A percentile compares a stretch with the other conserved stretches of the same genome.
Evolutionary conservation across 2,329 filamentous ascomycete species (phyloP).

Genomic region (Monilinia fructigena): DNA sequence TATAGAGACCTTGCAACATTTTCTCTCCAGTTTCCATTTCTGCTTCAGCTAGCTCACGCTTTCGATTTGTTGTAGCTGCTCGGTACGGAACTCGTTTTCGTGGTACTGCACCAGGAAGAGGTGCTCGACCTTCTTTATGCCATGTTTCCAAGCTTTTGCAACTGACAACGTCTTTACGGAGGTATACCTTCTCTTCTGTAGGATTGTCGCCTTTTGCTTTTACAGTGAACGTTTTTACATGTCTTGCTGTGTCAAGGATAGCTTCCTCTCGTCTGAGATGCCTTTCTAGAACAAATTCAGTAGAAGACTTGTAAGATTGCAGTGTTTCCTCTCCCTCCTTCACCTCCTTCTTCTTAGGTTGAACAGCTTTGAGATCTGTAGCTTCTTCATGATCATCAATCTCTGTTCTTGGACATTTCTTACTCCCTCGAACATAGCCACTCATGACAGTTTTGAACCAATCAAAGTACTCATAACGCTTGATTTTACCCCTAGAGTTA

Average conservation of each 20-base stretch:
- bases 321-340: constrained; percentile 78
- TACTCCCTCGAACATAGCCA: constrained; percentile 60
- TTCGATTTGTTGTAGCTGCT: constrained; percentile 82
- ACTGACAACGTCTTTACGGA: constrained; percentile 72
- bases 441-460: constrained; percentile 85
- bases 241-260: constrained; percentile 63
- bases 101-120: constrained; percentile 67
- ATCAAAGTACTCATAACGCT: constrained; percentile 73
- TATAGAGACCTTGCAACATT: constrained; percentile 81
- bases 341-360: constrained; percentile 69
- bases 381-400: constrained; percentile 78
- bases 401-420: constrained; percentile 57
- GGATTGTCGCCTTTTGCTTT: constrained; percentile 71
- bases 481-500: constrained; percentile 73
- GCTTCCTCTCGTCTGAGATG: constrained; percentile 93
- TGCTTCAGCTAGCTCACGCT: constrained; percentile 84
- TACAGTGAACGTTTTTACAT: constrained; percentile 72
- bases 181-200: constrained; percentile 78
- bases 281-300: constrained; percentile 79
- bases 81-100: constrained; percentile 87
- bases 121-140: constrained; percentile 91
- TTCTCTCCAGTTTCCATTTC: constrained; percentile 75
- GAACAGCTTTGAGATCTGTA: constrained; percentile 70
- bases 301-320: constrained; percentile 82
- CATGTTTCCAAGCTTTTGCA: constrained; percentile 94